Conservation (phyloP, 192 early-diverging fungal genomes). For the Coemansia sp. region DNA sequence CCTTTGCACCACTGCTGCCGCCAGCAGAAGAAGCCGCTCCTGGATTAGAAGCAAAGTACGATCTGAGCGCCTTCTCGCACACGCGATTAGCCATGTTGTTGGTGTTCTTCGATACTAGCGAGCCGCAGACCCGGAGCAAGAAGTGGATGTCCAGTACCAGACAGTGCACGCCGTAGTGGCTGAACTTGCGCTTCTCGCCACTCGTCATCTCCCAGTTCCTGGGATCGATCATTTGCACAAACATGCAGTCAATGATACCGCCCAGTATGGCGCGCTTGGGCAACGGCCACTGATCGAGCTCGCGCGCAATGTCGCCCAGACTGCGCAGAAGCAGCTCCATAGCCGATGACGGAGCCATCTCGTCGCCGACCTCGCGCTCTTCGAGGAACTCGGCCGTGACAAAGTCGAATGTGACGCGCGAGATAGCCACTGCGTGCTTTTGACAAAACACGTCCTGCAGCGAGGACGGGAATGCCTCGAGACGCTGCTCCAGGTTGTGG, state of each 20-base stretch:
- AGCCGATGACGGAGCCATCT: conserved; percentile 35
- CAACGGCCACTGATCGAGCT: conserved; percentile 55
- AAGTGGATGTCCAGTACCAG: conserved; percentile 58
- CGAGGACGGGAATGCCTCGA: conserved; percentile 53
- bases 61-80: conserved; percentile 56
- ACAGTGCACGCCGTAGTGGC: conserved; percentile 53
- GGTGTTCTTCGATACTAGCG: conserved; percentile 55
- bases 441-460: conserved; percentile 60
- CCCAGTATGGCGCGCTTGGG: conserved; percentile 47
- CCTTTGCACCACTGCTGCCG: background rate
- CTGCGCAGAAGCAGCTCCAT: conserved; percentile 42
- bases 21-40: too few species aligned
- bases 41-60: conserved; percentile 35
- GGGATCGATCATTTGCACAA: conserved; percentile 53
- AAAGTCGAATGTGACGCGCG: conserved; percentile 46
- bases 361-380: conserved; percentile 34
- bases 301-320: conserved; percentile 38
- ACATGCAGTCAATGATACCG: conserved; percentile 53
- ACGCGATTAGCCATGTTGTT: conserved; percentile 58
- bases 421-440: conserved; percentile 38
- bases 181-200: conserved; percentile 42
- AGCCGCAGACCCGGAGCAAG: conserved; percentile 55
- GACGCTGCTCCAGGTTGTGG: conserved; percentile 55
- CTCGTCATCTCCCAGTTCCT: conserved; percentile 47
- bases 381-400: conserved; percentile 32